A percentile compares a stretch with the other conserved stretches of the same genome.
Conservation (phyloP, 495 filamentous ascomycete genomes). For the Trichocladium antarcticum region DNA sequence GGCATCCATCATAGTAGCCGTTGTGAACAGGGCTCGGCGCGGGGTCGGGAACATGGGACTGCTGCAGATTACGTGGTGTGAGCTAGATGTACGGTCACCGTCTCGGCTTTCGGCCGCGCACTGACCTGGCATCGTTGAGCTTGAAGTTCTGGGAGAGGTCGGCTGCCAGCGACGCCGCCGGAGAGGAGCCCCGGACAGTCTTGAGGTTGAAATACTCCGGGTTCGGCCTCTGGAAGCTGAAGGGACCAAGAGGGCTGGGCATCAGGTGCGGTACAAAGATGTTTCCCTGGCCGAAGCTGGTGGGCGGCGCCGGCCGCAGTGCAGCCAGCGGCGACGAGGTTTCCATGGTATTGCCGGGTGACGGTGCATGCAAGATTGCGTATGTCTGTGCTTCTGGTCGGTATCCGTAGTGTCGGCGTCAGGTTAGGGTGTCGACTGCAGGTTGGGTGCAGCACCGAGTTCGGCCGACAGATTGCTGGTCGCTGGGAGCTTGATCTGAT, state of each 20-base stretch:
- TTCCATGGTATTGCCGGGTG: constrained; percentile 50
- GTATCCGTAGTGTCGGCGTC: not conserved
- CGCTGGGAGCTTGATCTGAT: not conserved
- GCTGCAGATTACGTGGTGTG: constrained; percentile 19
- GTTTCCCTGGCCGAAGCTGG: constrained; percentile 32
- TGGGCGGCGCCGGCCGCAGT: constrained; percentile 69
- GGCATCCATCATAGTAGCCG: constrained; percentile 52
- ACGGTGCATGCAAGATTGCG: constrained; percentile 1
- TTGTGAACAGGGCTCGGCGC: constrained; percentile 83
- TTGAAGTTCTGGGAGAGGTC: constrained; percentile 96
- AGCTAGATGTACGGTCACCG: too few species aligned
- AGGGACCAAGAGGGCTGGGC: constrained; percentile 50
- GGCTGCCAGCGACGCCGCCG: constrained; percentile 76
- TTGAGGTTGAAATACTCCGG: constrained; percentile 70
- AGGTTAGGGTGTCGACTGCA: not conserved
- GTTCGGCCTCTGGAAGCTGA: constrained; percentile 29
- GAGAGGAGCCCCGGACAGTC: constrained; percentile 71
- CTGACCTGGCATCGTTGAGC: constrained; percentile 73
- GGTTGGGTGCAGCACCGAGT: not conserved
- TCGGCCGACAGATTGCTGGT: not conserved
- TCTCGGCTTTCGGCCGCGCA: too few species aligned
- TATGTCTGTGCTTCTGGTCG: not conserved
- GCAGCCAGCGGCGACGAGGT: constrained; percentile 88
- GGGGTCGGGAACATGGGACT: constrained; percentile 90
- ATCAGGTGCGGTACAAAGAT: constrained; percentile 36